Percentiles rank a stretch among this genome's conserved stretches.
Evolutionary conservation across 768 basidiomycete species (phyloP).

Genomic region (Vararia minispora): DNA sequence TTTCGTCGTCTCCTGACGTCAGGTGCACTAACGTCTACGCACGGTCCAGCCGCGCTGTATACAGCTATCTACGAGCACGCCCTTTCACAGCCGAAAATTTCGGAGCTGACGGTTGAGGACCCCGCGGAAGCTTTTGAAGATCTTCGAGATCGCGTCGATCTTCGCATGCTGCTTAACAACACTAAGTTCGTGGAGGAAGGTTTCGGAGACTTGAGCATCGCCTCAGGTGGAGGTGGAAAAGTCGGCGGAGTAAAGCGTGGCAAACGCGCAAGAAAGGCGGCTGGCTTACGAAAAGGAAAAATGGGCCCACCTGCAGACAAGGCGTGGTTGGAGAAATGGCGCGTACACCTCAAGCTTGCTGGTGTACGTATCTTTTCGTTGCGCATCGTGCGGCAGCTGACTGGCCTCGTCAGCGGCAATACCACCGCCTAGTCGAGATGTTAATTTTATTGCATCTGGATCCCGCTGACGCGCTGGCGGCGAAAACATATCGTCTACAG

Average conservation of each 20-base stretch:
- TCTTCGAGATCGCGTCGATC: conserved; percentile 84
- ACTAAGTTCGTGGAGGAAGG: conserved; percentile 62
- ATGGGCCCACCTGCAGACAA: conserved; percentile 72
- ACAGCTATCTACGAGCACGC: conserved; percentile 74
- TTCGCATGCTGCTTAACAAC: conserved; percentile 60
- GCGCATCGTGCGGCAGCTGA: neutral
- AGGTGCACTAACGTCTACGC: neutral
- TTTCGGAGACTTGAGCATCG: conserved; percentile 31
- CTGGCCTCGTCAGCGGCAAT: conserved; percentile 62
- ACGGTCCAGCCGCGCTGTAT: conserved; percentile 68
- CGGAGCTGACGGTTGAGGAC: conserved; percentile 96
- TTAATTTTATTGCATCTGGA: conserved; percentile 66
- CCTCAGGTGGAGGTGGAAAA: conserved; percentile 23
- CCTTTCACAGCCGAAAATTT: conserved; percentile 50
- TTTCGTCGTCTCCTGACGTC: neutral
- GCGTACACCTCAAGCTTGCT: conserved; percentile 81
- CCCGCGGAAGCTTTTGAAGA: conserved; percentile 98
- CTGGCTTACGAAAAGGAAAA: conserved; percentile 33
- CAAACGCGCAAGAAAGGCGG: conserved; percentile 16
- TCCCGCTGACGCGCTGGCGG: conserved; percentile 38
- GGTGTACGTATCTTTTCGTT: conserved; percentile 33
- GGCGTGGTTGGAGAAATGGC: conserved; percentile 69
- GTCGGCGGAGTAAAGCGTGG: conserved; percentile 20
- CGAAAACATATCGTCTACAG: conserved; percentile 69
- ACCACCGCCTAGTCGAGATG: conserved; percentile 87